Evolutionary conservation across 306 rosid species (phyloP).

Genomic region (Mucuna pruriens): DNA sequence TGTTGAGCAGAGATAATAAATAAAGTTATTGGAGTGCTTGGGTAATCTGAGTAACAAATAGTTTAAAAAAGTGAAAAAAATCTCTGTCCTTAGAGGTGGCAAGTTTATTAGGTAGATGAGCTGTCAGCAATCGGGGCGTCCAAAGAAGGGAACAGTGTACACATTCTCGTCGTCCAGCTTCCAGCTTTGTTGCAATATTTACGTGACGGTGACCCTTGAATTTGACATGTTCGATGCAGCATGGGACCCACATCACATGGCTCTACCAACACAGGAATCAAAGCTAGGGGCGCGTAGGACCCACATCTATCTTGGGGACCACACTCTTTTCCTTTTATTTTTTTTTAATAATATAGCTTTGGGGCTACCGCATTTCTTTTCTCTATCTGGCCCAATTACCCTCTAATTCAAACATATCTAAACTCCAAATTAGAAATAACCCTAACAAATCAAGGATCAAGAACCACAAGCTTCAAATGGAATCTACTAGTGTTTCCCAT

Average conservation of each 20-base stretch:
- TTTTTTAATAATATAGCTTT: background rate
- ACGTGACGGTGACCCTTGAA: constrained; percentile 51
- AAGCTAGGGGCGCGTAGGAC: constrained; percentile 43
- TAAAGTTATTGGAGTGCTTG: too few species aligned
- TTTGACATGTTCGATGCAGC: constrained; percentile 43
- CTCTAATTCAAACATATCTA: background rate
- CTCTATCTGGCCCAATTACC: background rate
- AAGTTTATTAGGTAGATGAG: constrained; percentile 39
- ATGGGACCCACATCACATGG: constrained; percentile 75
- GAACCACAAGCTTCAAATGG: background rate
- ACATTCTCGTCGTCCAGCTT: constrained; percentile 39
- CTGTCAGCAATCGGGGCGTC: constrained; percentile 43
- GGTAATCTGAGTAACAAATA: too few species aligned
- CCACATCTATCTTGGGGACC: constrained; percentile 48
- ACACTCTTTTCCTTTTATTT: background rate
- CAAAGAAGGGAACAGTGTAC: constrained; percentile 27
- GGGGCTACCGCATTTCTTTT: constrained; percentile 27
- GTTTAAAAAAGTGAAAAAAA: too few species aligned
- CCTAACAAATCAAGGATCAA: background rate
- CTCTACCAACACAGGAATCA: constrained; percentile 50
- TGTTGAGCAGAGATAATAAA: too few species aligned
- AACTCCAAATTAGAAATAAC: background rate
- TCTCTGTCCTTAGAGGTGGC: background rate
- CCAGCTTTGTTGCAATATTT: constrained; percentile 49
- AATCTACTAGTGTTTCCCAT: constrained; percentile 24